Evolutionary conservation across 164 flowering plant species (phyloP).

Genomic region (Vitis riparia): DNA sequence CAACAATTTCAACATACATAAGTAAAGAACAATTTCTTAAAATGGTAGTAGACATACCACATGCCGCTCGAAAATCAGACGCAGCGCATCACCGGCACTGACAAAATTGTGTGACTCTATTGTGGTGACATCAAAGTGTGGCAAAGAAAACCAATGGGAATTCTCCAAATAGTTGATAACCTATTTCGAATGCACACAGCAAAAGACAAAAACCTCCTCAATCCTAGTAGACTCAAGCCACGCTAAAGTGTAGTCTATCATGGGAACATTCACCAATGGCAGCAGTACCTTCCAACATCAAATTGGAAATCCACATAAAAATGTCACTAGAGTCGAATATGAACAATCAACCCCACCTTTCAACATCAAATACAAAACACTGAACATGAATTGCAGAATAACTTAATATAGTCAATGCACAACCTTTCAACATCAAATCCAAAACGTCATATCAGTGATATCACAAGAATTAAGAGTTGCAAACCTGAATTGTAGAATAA

Average conservation of each 20-base stretch:
- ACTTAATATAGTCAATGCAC: too few species aligned
- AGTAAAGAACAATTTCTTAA: neutral
- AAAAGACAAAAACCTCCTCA: constrained; percentile 89
- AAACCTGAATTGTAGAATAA: too few species aligned
- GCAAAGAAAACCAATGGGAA: constrained; percentile 73
- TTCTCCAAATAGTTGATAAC: constrained; percentile 72
- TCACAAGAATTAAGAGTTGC: too few species aligned
- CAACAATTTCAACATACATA: neutral
- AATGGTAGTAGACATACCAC: constrained; percentile 52
- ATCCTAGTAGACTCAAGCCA: constrained; percentile 98
- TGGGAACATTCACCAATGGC: constrained; percentile 85
- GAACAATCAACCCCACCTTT: neutral
- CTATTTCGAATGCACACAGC: constrained; percentile 92
- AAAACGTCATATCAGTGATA: too few species aligned
- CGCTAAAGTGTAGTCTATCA: constrained; percentile 87
- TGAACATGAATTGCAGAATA: too few species aligned
- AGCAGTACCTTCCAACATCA: constrained; percentile 58
- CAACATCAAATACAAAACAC: too few species aligned
- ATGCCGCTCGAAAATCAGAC: constrained; percentile 76
- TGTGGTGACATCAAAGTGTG: constrained; percentile 60
- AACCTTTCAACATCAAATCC: too few species aligned
- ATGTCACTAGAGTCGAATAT: neutral
- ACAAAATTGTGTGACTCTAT: constrained; percentile 77
- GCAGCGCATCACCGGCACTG: constrained; percentile 97
- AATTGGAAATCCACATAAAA: neutral